Conservation (phyloP, 2,329 filamentous ascomycete genomes). For the Apiospora marii region DNA sequence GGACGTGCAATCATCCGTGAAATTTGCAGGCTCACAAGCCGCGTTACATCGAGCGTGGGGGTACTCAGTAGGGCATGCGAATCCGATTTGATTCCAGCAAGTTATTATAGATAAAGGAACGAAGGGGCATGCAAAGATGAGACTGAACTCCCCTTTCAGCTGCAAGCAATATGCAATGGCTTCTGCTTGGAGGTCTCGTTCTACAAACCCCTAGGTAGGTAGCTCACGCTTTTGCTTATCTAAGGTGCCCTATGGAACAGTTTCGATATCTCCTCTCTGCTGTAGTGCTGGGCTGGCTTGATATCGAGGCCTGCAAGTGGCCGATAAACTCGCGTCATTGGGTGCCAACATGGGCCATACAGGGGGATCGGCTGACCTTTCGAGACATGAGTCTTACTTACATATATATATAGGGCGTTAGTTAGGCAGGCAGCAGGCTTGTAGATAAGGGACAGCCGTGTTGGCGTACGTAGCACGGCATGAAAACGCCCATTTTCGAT, state of each 20-base stretch:
- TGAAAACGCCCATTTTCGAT: neutral
- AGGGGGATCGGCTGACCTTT: neutral
- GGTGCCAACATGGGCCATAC: neutral
- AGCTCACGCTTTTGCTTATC: neutral
- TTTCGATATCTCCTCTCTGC: neutral
- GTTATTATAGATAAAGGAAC: neutral
- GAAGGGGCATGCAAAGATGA: neutral
- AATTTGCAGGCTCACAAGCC: neutral
- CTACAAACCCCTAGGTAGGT: neutral
- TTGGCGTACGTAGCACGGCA: neutral
- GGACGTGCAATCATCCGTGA: neutral
- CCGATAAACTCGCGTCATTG: neutral
- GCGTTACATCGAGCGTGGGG: constrained; percentile 9
- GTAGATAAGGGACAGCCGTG: constrained; percentile 14
- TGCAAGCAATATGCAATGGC: neutral
- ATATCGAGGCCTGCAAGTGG: neutral
- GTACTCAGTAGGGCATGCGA: neutral
- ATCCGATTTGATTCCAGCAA: neutral
- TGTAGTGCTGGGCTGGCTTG: neutral
- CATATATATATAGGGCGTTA: neutral
- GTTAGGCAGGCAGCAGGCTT: neutral
- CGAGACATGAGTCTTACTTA: neutral
- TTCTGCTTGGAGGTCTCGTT: no score
- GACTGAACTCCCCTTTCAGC: neutral
- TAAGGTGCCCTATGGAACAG: neutral